phyloP scores from a whole-genome alignment of 2,329 filamentous ascomycete genomes.

The Apiospora saccharicola region DNA sequence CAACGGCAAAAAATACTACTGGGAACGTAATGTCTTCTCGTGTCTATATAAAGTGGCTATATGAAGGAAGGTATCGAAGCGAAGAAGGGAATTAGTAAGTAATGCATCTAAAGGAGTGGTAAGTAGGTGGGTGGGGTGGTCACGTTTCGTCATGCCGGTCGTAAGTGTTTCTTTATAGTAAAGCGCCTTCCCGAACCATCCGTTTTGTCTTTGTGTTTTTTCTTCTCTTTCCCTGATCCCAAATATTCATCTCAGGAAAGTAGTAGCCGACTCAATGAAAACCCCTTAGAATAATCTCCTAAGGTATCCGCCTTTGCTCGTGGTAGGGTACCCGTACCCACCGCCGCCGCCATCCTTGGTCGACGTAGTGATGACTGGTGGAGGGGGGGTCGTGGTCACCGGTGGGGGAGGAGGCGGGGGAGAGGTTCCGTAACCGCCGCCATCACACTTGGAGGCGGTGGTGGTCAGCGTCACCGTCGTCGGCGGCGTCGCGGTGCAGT shows the following conservation, averaged over 20 bases:
- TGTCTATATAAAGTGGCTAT: constrained; percentile 14
- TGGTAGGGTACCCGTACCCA: background rate
- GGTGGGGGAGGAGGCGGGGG: background rate
- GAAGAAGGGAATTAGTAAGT: background rate
- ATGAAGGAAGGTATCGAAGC: constrained; percentile 9
- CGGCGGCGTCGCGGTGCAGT: background rate
- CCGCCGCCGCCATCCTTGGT: background rate
- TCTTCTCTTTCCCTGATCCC: background rate
- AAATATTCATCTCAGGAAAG: background rate
- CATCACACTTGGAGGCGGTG: background rate
- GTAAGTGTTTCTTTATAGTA: background rate
- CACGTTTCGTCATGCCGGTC: background rate
- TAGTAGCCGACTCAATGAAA: background rate
- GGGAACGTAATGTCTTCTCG: background rate
- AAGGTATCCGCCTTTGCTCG: background rate
- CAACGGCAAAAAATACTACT: background rate
- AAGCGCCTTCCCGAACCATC: constrained; percentile 4
- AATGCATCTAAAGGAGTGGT: constrained; percentile 12
- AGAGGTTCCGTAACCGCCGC: background rate
- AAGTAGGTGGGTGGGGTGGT: background rate
- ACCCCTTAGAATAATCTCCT: background rate
- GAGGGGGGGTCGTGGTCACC: background rate
- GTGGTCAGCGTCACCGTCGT: background rate
- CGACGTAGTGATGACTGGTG: background rate
- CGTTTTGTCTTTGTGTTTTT: background rate